These are phyloP conservation scores for Hyaloperonospora brassicae DNA, from an alignment of 352 stramenopile species.

Conservation along the genomic window DNA sequence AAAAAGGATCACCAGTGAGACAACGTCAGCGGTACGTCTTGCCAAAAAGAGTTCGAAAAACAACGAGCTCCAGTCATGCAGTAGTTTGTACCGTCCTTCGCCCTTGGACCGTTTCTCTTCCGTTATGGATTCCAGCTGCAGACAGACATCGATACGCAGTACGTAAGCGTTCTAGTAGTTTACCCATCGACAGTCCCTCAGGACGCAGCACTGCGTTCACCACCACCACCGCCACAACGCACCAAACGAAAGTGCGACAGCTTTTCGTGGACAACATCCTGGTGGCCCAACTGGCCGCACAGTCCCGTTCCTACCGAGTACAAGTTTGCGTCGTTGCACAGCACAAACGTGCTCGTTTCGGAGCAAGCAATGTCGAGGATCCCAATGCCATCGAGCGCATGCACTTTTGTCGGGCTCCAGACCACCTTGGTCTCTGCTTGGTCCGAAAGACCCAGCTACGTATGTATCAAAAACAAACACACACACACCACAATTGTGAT, in stretches of 20 bases:
- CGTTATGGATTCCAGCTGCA: slow-evolving; percentile 54
- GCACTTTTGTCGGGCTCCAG: slow-evolving; percentile 52
- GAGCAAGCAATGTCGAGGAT: slow-evolving; percentile 55
- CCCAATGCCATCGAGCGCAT: slow-evolving; percentile 51
- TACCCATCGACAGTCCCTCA: not conserved
- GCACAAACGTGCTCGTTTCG: slow-evolving; percentile 52
- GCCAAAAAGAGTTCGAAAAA: not conserved
- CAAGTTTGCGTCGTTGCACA: slow-evolving; percentile 65
- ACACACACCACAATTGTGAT: not conserved
- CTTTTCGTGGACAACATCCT: slow-evolving; percentile 74
- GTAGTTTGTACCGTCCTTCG: slow-evolving; percentile 44
- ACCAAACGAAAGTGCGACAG: slow-evolving; percentile 71
- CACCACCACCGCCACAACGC: slow-evolving; percentile 4
- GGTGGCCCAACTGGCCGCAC: slow-evolving; percentile 56
- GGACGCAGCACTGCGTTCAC: not conserved
- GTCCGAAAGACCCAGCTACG: slow-evolving; percentile 44
- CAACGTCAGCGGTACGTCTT: too few species aligned
- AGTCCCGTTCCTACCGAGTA: slow-evolving; percentile 68
- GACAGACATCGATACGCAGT: slow-evolving; percentile 8
- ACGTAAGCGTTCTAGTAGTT: slow-evolving; percentile 3
- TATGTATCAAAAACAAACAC: too few species aligned
- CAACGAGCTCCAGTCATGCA: not conserved
- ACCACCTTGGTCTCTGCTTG: slow-evolving; percentile 36
- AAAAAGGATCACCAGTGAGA: too few species aligned
- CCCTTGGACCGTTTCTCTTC: slow-evolving; percentile 71